Evolutionary conservation across 2,329 filamentous ascomycete genomes (phyloP).

Genomic region (Nothophoma quercina): DNA sequence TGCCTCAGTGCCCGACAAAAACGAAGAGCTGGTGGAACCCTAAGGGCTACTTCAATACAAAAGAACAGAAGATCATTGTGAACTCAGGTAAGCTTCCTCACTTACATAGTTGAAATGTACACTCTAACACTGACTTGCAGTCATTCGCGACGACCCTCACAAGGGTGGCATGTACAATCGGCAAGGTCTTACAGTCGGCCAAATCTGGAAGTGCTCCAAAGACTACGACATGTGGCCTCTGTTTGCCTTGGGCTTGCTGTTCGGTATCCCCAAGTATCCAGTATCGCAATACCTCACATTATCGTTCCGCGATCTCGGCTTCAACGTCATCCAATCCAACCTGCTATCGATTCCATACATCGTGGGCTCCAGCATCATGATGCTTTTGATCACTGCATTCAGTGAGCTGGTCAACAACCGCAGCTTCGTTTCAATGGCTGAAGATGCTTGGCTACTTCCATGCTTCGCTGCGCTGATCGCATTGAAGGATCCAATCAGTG

Average conservation of each 20-base stretch:
- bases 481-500: slow-evolving; percentile 41
- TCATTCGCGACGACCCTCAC: slow-evolving; percentile 61
- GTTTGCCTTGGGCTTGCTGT: slow-evolving; percentile 28
- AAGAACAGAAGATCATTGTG: slow-evolving; percentile 71
- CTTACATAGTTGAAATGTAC: not conserved
- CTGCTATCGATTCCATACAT: slow-evolving; percentile 62
- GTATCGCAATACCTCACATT: slow-evolving; percentile 38
- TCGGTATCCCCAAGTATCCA: slow-evolving; percentile 17
- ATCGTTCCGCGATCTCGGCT: slow-evolving; percentile 64
- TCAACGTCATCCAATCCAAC: slow-evolving; percentile 68
- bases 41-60: slow-evolving; percentile 68
- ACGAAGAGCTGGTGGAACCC: slow-evolving; percentile 51
- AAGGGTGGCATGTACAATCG: slow-evolving; percentile 66
- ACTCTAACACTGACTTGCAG: slow-evolving; percentile 33
- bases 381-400: slow-evolving; percentile 21
- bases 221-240: slow-evolving; percentile 37
- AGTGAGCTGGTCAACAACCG: slow-evolving; percentile 21
- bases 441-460: slow-evolving; percentile 20
- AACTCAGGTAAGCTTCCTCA: slow-evolving; percentile 47
- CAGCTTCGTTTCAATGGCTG: slow-evolving; percentile 21
- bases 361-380: slow-evolving; percentile 18
- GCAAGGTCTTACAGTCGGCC: slow-evolving; percentile 52
- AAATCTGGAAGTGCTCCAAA: slow-evolving; percentile 27
- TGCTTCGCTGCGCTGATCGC: slow-evolving; percentile 21
- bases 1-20: slow-evolving; percentile 61